phyloP scores from a whole-genome alignment of 192 early-diverging fungal genomes.

The Coemansia sp. region DNA sequence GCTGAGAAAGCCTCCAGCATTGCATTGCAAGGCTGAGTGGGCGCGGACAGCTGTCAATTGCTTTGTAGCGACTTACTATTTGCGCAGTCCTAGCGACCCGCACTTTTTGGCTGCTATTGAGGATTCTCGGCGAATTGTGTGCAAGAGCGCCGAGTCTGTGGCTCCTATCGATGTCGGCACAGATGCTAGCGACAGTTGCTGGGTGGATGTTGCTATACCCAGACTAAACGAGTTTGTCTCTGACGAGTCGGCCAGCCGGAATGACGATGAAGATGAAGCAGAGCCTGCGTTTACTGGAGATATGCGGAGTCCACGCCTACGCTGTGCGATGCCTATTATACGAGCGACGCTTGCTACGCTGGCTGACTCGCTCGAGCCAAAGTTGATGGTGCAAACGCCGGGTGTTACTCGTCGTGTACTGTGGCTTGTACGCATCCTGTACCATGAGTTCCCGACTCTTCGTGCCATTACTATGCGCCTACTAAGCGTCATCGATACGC shows the following conservation, averaged over 20 bases:
- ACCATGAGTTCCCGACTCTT: slow-evolving; percentile 24
- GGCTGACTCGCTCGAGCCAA: slow-evolving; percentile 30
- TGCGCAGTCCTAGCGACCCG: slow-evolving; percentile 11
- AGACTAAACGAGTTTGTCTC: neutral
- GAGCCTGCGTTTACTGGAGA: slow-evolving; percentile 3
- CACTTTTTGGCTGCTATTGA: slow-evolving; percentile 25
- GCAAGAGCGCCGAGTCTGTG: neutral
- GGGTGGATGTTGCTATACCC: neutral
- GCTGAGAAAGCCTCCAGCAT: neutral
- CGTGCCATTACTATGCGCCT: slow-evolving; percentile 31
- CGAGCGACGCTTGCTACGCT: slow-evolving; percentile 8
- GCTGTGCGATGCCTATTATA: slow-evolving; percentile 23
- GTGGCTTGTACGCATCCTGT: slow-evolving; percentile 36
- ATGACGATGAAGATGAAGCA: neutral
- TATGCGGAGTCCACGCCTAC: slow-evolving; percentile 20
- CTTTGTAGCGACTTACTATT: slow-evolving; percentile 23
- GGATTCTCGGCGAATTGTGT: neutral
- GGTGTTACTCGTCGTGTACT: slow-evolving; percentile 17
- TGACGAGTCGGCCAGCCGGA: neutral
- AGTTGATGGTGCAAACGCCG: slow-evolving; percentile 30
- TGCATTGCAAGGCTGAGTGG: neutral
- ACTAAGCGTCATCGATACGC: slow-evolving; percentile 14
- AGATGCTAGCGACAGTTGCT: neutral
- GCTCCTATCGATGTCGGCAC: neutral
- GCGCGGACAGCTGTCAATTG: slow-evolving; percentile 18